phyloP scores from a whole-genome alignment of 2,329 filamentous ascomycete genomes.

The Ophiosphaerella narmari region DNA sequence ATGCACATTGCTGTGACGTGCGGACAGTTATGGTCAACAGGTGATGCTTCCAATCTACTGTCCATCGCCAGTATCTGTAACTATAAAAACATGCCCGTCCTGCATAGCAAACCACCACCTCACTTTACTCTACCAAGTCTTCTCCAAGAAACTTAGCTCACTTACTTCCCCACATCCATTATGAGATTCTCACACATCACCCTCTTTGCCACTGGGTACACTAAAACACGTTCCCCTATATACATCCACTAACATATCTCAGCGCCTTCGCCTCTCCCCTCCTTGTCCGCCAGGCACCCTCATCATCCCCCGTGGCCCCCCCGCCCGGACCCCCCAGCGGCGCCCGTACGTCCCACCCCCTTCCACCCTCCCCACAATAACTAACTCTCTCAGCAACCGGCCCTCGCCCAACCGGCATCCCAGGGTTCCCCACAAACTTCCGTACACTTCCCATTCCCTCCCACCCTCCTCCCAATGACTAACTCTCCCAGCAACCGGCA shows the following conservation, averaged over 20 bases:
- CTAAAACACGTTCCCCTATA: background rate
- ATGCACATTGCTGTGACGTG: constrained; percentile 1
- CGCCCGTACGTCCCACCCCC: background rate
- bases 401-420: no score
- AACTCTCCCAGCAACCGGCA: no score
- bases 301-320: no score
- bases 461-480: no score
- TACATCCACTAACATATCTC: constrained; percentile 2
- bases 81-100: background rate
- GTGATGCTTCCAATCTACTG: background rate
- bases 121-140: background rate
- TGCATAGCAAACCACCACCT: background rate
- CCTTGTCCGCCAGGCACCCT: constrained; percentile 4
- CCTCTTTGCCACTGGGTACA: constrained; percentile 15
- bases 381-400: no score
- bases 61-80: background rate
- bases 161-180: background rate
- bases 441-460: background rate
- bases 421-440: no score
- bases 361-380: no score
- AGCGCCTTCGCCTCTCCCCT: constrained; percentile 18
- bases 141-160: background rate
- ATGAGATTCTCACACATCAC: constrained; percentile 15
- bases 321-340: background rate
- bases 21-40: background rate